A percentile compares a stretch with the other conserved stretches of the same genome.
Evolutionary conservation across 1,284 basidiomycete genomes (phyloP).

Genomic region (Ganoderma leucocontextum): DNA sequence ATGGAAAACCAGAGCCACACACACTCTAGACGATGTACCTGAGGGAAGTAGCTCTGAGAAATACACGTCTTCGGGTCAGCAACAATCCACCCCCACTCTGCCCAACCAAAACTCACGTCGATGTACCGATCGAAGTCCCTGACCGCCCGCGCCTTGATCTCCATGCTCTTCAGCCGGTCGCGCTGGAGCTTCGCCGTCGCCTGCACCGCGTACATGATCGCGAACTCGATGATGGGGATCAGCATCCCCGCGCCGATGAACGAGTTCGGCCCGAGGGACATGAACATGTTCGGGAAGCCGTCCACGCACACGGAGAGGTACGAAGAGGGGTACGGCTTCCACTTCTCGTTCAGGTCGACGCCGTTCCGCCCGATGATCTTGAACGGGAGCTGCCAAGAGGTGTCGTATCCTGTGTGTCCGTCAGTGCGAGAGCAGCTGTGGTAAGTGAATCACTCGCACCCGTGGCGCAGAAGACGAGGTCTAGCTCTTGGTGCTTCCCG

Average conservation of each 20-base stretch:
- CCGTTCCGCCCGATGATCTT: slow-evolving; percentile 61
- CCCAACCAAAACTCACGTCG: slow-evolving; percentile 5
- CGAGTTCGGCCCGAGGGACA: slow-evolving; percentile 64
- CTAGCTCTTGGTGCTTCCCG: slow-evolving; percentile 60
- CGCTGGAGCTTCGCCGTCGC: slow-evolving; percentile 64
- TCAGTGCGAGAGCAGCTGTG: too few relatives aligned
- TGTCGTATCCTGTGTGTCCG: slow-evolving; percentile 67
- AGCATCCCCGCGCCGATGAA: slow-evolving; percentile 61
- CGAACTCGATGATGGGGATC: slow-evolving; percentile 59
- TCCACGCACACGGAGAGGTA: slow-evolving; percentile 65
- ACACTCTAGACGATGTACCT: neutral
- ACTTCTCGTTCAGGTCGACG: slow-evolving; percentile 55
- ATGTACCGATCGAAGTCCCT: slow-evolving; percentile 16
- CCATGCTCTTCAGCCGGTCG: slow-evolving; percentile 64
- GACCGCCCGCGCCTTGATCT: slow-evolving; percentile 12
- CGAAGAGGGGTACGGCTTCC: slow-evolving; percentile 59
- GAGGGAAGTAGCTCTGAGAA: slow-evolving; percentile 16
- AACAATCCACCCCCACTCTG: neutral
- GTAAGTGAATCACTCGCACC: too few relatives aligned
- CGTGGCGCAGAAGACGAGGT: slow-evolving; percentile 55
- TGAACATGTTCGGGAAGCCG: slow-evolving; percentile 71
- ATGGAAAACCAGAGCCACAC: too few relatives aligned
- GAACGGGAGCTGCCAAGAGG: slow-evolving; percentile 57
- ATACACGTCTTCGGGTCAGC: neutral
- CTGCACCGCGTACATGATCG: slow-evolving; percentile 61